Percentiles rank a stretch among this genome's conserved stretches.
phyloP scores from a whole-genome alignment of 805 yeast genomes.

The Saccharomycopsis vini region DNA sequence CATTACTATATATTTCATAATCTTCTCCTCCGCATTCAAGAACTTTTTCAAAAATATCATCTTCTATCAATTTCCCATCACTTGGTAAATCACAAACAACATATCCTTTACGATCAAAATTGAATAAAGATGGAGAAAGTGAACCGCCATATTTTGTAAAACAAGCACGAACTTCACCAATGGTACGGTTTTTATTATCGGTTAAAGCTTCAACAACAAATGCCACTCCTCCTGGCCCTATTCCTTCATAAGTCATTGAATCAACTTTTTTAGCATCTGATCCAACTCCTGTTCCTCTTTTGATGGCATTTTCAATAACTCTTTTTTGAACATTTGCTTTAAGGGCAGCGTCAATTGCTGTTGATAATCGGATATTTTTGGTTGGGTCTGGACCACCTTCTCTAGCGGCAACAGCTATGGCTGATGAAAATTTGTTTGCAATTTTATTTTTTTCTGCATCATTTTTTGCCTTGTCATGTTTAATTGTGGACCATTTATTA shows the following conservation, averaged over 20 bases:
- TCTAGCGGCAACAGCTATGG: conserved; percentile 68
- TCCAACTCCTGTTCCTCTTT: conserved; percentile 69
- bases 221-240: conserved; percentile 90
- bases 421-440: conserved; percentile 61
- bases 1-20: conserved; percentile 38
- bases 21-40: conserved; percentile 78
- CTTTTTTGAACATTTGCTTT: conserved; percentile 71
- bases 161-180: conserved; percentile 64
- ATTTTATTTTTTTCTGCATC: conserved; percentile 69
- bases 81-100: conserved; percentile 39
- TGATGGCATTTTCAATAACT: conserved; percentile 80
- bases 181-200: conserved; percentile 78
- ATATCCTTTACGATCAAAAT: conserved; percentile 74
- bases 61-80: conserved; percentile 29
- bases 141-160: conserved; percentile 62
- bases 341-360: conserved; percentile 71
- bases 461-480: conserved; percentile 88
- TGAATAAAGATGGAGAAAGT: conserved; percentile 67
- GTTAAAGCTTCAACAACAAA: conserved; percentile 79
- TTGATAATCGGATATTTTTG: conserved; percentile 50
- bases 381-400: conserved; percentile 62
- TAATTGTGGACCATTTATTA: conserved; percentile 90
- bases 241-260: conserved; percentile 69
- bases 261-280: conserved; percentile 39
- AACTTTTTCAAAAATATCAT: conserved; percentile 63